These are phyloP conservation scores for Eugenia klotzschiana DNA, from an alignment of 441 rosid genomes.

Conservation along the genomic window DNA sequence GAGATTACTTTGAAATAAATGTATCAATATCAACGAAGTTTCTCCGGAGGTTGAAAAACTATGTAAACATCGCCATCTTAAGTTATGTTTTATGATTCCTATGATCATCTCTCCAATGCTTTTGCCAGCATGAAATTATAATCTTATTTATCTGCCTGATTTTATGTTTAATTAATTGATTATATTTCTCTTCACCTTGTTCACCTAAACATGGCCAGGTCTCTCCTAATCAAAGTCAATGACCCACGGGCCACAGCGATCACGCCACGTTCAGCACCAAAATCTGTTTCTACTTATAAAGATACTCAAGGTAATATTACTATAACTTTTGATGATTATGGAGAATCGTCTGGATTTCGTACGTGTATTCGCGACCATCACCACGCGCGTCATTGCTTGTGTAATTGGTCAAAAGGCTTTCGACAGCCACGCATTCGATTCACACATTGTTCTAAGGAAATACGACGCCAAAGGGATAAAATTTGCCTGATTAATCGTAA, in stretches of 20 bases:
- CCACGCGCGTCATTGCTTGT: not conserved
- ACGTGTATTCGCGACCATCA: not conserved
- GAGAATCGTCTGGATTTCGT: too few species aligned
- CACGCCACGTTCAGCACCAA: not conserved
- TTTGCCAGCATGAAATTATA: not conserved
- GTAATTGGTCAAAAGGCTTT: not conserved
- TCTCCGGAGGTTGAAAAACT: too few species aligned
- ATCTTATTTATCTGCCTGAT: not conserved
- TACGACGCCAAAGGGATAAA: not conserved
- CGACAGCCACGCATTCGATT: not conserved
- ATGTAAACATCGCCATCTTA: not conserved
- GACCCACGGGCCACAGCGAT: not conserved
- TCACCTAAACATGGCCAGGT: not conserved
- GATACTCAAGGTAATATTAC: too few species aligned
- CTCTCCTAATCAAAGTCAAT: not conserved
- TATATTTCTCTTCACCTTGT: not conserved
- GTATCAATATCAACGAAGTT: too few species aligned
- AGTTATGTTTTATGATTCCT: accelerated
- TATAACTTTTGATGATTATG: too few species aligned
- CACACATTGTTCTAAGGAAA: not conserved
- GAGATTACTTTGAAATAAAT: too few species aligned
- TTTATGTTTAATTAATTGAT: not conserved
- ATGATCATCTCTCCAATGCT: not conserved
- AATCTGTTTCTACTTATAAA: too few species aligned
- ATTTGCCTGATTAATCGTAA: not conserved